Conservation (phyloP, 768 basidiomycete species). For the Xerocomus potaroensis region DNA sequence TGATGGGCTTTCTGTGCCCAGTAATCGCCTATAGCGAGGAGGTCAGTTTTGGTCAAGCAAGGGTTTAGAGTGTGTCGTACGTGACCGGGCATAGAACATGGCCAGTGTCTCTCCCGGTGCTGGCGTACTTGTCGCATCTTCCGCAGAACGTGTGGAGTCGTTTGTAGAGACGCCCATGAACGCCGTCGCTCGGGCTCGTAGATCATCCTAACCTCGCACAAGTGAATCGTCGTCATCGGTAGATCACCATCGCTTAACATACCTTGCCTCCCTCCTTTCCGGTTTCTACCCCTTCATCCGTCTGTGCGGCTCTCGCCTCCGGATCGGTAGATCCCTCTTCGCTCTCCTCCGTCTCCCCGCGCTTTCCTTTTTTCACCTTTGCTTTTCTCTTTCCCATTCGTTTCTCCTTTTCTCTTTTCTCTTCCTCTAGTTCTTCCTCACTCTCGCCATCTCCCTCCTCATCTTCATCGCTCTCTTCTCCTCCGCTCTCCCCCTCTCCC, state of each 20-base stretch:
- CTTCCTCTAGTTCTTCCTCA: conserved; percentile 12
- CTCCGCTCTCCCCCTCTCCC: conserved; percentile 57
- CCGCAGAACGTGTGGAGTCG: conserved; percentile 48
- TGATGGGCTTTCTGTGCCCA: conserved; percentile 73
- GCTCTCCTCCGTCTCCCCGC: conserved; percentile 24
- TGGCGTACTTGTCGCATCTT: conserved; percentile 75
- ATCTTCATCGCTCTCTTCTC: conserved; percentile 53
- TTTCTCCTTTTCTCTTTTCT: conserved; percentile 3
- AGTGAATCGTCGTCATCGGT: neutral
- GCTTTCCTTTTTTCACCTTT: conserved; percentile 9
- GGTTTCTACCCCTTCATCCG: conserved; percentile 13
- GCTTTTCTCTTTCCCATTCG: conserved; percentile 1
- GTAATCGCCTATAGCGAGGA: conserved; percentile 53
- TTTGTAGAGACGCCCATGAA: conserved; percentile 68
- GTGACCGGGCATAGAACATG: conserved; percentile 76
- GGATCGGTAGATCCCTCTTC: conserved; percentile 30
- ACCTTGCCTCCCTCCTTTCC: conserved; percentile 8
- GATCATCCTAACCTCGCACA: conserved; percentile 26
- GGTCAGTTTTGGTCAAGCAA: neutral
- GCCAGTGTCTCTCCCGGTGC: conserved; percentile 81
- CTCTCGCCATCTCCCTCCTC: conserved; percentile 38
- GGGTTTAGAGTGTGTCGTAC: conserved; percentile 40
- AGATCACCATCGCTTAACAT: neutral
- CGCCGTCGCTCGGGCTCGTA: conserved; percentile 41
- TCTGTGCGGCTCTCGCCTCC: neutral